A percentile compares a stretch with the other conserved stretches of the same genome.
Evolutionary conservation across 2,329 filamentous ascomycete species (phyloP).

Genomic region (Paracoccidioides brasiliensis): DNA sequence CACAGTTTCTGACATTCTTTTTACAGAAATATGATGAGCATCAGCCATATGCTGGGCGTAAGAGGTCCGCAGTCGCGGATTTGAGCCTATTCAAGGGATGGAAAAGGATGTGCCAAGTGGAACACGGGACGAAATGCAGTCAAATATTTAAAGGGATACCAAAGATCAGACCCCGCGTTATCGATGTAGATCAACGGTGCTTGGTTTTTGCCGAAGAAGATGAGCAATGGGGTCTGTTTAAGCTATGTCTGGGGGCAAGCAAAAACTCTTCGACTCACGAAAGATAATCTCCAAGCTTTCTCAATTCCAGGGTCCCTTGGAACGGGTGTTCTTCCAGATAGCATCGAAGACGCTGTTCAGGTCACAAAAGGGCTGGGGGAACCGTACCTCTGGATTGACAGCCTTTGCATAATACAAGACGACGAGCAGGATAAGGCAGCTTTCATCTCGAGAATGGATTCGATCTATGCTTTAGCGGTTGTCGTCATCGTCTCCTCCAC

Average conservation of each 20-base stretch:
- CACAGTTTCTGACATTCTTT: background rate
- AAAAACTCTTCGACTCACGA: background rate
- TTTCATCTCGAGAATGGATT: conserved; percentile 13
- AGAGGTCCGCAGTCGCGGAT: background rate
- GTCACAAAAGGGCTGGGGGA: background rate
- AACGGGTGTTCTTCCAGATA: background rate
- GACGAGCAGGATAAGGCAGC: background rate
- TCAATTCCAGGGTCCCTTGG: conserved; percentile 5
- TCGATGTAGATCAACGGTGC: conserved; percentile 6
- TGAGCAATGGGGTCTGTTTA: conserved; percentile 6
- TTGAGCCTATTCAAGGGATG: conserved; percentile 3
- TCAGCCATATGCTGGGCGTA: background rate
- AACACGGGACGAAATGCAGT: background rate
- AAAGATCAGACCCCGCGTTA: conserved; percentile 4
- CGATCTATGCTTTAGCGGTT: conserved; percentile 10
- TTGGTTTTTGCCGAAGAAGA: conserved; percentile 1
- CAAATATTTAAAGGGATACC: background rate
- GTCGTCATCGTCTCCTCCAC: conserved; percentile 7
- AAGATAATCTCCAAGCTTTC: conserved; percentile 4
- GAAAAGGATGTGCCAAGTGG: conserved; percentile 3
- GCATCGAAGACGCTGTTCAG: background rate
- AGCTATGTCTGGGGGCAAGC: conserved; percentile 8
- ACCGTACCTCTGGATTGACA: background rate
- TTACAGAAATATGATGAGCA: background rate
- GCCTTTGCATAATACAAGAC: background rate